Evolutionary conservation across 192 early-diverging fungal species (phyloP).

Genomic region (Allomyces macrogynus): DNA sequence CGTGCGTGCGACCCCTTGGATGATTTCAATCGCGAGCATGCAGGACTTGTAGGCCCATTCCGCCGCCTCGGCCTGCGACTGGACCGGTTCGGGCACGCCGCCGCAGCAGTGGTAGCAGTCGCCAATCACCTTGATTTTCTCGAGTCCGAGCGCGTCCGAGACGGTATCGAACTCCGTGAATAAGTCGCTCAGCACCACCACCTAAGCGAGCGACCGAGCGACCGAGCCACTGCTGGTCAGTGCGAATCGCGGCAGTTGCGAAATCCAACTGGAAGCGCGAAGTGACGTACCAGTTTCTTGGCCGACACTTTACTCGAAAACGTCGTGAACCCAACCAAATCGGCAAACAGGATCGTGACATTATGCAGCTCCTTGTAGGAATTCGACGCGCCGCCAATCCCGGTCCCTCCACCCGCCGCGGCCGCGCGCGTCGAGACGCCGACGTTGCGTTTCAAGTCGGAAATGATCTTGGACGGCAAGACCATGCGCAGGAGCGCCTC

Average conservation of each 20-base stretch:
- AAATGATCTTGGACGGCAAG: conserved; percentile 12
- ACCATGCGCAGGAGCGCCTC: conserved; percentile 14
- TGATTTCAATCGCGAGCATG: conserved; percentile 8
- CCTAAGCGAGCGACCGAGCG: conserved; percentile 2
- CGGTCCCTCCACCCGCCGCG: conserved; percentile 2
- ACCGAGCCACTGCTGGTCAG: too few relatives aligned
- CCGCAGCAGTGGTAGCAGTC: conserved; percentile 15
- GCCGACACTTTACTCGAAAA: conserved; percentile 10
- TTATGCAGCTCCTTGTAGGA: conserved; percentile 12
- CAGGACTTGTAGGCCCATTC: conserved; percentile 9
- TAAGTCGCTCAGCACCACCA: conserved; percentile 10
- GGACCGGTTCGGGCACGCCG: conserved; percentile 14
- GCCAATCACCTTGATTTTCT: conserved; percentile 18
- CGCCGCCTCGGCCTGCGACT: conserved; percentile 4
- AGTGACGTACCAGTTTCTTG: conserved; percentile 9
- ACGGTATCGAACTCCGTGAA: conserved; percentile 13
- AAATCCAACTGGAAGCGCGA: neutral
- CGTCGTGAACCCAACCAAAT: conserved; percentile 17
- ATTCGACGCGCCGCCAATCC: neutral
- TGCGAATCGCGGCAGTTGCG: too few relatives aligned
- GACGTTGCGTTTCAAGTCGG: conserved; percentile 5
- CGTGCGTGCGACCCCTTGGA: conserved; percentile 6
- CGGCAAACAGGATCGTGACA: conserved; percentile 17
- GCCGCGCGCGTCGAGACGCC: conserved; percentile 2
- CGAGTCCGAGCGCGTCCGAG: conserved; percentile 12